A percentile compares a stretch with the other conserved stretches of the same genome.
These are phyloP conservation scores for Calonectria leucothoes DNA, from an alignment of 2,329 filamentous ascomycete species.

Conservation along the genomic window DNA sequence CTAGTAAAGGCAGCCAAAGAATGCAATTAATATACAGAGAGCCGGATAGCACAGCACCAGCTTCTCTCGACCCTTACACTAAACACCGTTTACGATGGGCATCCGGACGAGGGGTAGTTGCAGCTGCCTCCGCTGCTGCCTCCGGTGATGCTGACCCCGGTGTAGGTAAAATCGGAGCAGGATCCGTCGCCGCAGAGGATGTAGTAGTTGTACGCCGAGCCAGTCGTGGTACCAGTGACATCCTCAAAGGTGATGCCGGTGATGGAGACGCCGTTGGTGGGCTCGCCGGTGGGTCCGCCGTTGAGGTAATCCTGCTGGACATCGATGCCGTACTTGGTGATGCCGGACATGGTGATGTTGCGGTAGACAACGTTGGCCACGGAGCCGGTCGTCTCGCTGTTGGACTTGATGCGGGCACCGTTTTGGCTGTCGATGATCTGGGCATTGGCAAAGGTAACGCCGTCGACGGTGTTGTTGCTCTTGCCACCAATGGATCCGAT, in stretches of 20 bases:
- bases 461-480: slow-evolving; percentile 62
- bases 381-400: slow-evolving; percentile 55
- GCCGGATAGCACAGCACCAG: neutral
- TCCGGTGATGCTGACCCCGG: slow-evolving; percentile 58
- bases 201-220: slow-evolving; percentile 55
- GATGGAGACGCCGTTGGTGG: slow-evolving; percentile 59
- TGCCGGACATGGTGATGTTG: slow-evolving; percentile 52
- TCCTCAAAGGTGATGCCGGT: slow-evolving; percentile 56
- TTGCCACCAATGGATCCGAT: slow-evolving; percentile 57
- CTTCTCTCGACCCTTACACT: neutral
- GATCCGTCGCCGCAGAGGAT: slow-evolving; percentile 60
- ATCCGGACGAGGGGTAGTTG: slow-evolving; percentile 26
- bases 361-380: slow-evolving; percentile 54
- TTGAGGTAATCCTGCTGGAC: slow-evolving; percentile 57
- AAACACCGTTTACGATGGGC: slow-evolving; percentile 50
- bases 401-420: slow-evolving; percentile 60
- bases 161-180: slow-evolving; percentile 63
- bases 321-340: slow-evolving; percentile 49
- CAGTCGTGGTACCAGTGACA: slow-evolving; percentile 48
- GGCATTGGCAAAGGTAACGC: slow-evolving; percentile 59
- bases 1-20: neutral
- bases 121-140: slow-evolving; percentile 45
- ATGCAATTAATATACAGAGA: neutral
- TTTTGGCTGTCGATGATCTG: slow-evolving; percentile 62
- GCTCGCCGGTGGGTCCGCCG: slow-evolving; percentile 53